A percentile compares a stretch with the other conserved stretches of the same genome.
Conservation (phyloP, 345 rosid species). For the Hibiscus tridactylites region DNA sequence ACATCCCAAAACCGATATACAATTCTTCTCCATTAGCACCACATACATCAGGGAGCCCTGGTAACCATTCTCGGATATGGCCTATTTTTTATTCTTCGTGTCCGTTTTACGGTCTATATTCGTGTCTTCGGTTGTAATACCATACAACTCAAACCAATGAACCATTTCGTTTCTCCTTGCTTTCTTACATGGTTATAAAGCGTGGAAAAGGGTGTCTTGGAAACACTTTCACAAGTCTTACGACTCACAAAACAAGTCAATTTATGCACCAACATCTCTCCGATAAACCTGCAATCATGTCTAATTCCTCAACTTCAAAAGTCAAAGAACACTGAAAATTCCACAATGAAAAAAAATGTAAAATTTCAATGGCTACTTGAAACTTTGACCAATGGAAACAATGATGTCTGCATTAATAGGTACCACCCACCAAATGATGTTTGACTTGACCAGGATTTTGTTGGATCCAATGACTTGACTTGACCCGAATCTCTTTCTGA, state of each 20-base stretch:
- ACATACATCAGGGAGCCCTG: not conserved
- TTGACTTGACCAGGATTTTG: not conserved
- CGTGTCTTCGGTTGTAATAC: not conserved
- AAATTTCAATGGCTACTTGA: not conserved
- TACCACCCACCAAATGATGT: not conserved
- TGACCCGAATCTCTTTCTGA: no score
- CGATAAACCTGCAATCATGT: not conserved
- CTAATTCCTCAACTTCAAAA: not conserved
- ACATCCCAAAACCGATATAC: not conserved
- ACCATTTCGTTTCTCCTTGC: no score
- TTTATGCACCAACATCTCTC: not conserved
- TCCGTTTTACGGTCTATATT: not conserved
- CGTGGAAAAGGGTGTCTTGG: not conserved
- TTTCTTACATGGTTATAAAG: not conserved
- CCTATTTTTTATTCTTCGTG: no score
- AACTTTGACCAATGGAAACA: not conserved
- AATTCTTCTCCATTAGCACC: not conserved
- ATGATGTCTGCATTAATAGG: not conserved
- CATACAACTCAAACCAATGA: no score
- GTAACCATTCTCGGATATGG: conserved; percentile 8
- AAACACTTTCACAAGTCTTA: not conserved
- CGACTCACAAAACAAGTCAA: not conserved
- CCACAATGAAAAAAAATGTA: not conserved
- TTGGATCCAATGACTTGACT: not conserved
- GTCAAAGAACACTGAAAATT: not conserved